These are phyloP conservation scores for Nicotiana noctiflora DNA, from an alignment of 257 asterid genomes.

Conservation along the genomic window DNA sequence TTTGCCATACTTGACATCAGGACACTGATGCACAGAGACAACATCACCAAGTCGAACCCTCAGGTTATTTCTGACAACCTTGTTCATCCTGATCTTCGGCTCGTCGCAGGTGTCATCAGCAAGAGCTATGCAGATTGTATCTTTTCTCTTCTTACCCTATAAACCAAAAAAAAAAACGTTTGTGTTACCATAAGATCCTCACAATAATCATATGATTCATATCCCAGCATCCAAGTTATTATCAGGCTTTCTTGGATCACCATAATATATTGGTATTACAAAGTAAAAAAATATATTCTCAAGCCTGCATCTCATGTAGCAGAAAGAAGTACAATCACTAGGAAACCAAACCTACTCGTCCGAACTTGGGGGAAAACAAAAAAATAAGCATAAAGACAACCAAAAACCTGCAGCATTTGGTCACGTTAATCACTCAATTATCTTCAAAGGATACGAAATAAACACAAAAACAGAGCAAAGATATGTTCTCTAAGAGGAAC, in stretches of 20 bases:
- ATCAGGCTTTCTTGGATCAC: background rate
- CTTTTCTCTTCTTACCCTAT: conserved; percentile 64
- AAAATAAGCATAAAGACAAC: background rate
- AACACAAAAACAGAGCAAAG: background rate
- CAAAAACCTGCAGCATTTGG: background rate
- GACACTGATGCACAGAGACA: conserved; percentile 59
- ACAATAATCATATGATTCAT: background rate
- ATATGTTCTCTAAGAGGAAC: background rate
- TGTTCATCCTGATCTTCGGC: conserved; percentile 62
- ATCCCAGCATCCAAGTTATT: background rate
- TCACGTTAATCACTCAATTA: background rate
- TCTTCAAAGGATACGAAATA: background rate
- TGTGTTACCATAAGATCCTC: background rate
- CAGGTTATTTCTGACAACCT: conserved; percentile 62
- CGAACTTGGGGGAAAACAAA: background rate
- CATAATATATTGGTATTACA: background rate
- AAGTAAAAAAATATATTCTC: background rate
- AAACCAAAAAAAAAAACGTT: background rate
- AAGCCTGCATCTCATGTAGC: background rate
- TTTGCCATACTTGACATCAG: conserved; percentile 72
- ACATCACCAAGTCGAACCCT: conserved; percentile 67
- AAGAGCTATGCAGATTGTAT: conserved; percentile 59
- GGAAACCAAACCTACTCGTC: background rate
- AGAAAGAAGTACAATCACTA: background rate
- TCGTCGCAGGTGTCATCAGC: conserved; percentile 66